Base-by-base conservation (phyloP, 2,329 filamentous ascomycete species). In the Ascochyta pisi region DNA sequence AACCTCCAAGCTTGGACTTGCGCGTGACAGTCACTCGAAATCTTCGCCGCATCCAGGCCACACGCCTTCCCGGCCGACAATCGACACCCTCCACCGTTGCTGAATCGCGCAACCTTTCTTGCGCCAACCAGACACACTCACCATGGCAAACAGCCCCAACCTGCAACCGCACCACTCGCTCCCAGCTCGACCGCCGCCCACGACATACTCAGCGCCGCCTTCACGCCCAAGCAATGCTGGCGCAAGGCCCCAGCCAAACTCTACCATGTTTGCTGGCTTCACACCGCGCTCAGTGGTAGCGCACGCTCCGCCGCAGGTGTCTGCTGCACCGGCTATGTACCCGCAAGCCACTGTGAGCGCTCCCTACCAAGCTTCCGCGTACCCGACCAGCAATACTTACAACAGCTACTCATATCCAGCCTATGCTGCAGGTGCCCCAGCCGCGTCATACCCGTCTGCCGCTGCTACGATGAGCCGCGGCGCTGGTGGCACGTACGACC, bases 151-250 rank as follows among this genome's bases (percentile, higher is more conserved):
- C 57, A 60, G 63, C 41, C 37, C 52, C 13, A 63, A 66, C 31
- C 59, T 74, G 66, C 76, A 71, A 67, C 75, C 77, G 37, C 79
- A 68, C 79, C 84, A 74, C 70, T 91, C 89, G 66, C 88, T 96
- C 35, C 91, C 91, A 63, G 87, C 91, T 61, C 88, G 90, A 66
- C 91, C 91, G 59, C 90, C 91, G 38, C 84, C 87, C 48, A 74
- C 73, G 49, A 74, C 73, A 50, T 76, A 75, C 60, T 76, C 78
- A 66, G 91, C 91, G 59, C 90, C 90, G 40, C 85, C 87, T 48
- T 81, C 85, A 26, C 73, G 79, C 33, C 70, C 73, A 41, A 66
- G 62, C 61, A 66, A 60, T 46, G 49, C 57, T 37, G 62, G 71
- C 65, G 58, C 59, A 19, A 58, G 65, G 19, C 73, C 49, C 38